These are phyloP conservation scores for Solanum tacnaense DNA, from an alignment of 257 asterid genomes.

Conservation along the genomic window DNA sequence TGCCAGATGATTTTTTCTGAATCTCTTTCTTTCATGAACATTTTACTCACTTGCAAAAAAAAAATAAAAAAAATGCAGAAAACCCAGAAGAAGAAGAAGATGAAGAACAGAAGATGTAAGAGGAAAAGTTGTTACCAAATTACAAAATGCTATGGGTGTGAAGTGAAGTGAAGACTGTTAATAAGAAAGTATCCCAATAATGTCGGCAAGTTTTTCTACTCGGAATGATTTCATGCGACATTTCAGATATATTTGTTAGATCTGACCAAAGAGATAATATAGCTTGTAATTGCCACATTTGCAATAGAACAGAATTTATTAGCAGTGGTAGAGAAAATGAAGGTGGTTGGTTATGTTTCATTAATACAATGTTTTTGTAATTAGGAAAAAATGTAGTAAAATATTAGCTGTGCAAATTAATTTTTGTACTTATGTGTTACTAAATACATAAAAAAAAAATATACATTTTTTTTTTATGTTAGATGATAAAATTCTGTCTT, in stretches of 20 bases:
- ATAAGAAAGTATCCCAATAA: background rate
- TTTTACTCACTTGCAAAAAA: background rate
- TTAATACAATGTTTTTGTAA: background rate
- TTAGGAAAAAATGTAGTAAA: background rate
- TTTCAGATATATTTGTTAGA: background rate
- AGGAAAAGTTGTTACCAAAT: background rate
- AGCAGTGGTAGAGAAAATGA: background rate
- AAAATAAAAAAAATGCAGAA: background rate
- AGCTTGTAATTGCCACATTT: background rate
- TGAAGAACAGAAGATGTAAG: background rate
- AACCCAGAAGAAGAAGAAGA: background rate
- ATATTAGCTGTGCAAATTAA: background rate
- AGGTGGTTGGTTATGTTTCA: background rate
- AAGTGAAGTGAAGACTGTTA: background rate
- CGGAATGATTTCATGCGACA: background rate
- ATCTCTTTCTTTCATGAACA: conserved; percentile 37
- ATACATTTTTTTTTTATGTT: background rate
- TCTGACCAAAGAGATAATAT: background rate
- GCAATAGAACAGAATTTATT: background rate
- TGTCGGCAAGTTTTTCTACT: background rate
- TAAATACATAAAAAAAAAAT: background rate
- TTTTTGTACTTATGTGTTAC: background rate
- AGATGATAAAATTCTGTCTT: background rate
- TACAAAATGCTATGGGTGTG: background rate
- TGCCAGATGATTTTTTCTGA: conserved; percentile 65